Evolutionary conservation across 345 rosid genomes (phyloP), one percentile per base, ranked within the genome.

Genomic region (Salix caprea): DNA sequence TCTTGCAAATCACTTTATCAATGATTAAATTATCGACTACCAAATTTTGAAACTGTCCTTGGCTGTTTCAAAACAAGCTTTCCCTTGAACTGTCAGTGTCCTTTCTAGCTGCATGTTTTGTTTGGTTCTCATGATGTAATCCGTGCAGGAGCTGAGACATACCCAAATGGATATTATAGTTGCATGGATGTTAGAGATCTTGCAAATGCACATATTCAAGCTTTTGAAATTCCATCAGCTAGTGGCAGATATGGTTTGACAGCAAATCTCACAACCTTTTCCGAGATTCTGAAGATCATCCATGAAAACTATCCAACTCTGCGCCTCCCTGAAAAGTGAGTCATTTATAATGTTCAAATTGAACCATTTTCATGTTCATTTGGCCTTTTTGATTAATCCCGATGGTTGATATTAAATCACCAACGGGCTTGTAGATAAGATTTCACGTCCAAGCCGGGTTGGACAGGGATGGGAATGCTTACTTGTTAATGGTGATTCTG

Each of bases 141-240:
- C 50, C 6, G 1, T 73, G 70, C 70, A 74, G 76, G 76, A 2
- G 69, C 69, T 54, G 76, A 74, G 28, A 64, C 4, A 46, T 74
- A 18, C 44, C 77, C 71, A 12, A 30, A 65, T 48, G 5, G 2
- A 30, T 44, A 4, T 9, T 66, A 32, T 24, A 32, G 50, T 34
- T 66, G 13, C 16, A 64, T 74, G 15, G 77, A 74, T 65, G 71
- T 65, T n/a, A 66, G 77, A 74, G 77, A 66, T 19, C 71, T 74
- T 30, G 71, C 77, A 4, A 13, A 39, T 46, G 77, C 77, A 28
- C 77, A 74, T 32, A 50, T 74, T 46, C 14, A 74, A 2, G 71
- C 52, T 10, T 66, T 44, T 19, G 77, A 74, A 24, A 16, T 26
- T 13, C 14, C 64, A 36, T 66, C 48, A 16, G 78, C 78, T 66